Base-by-base conservation (phyloP, 208 protist species). In the Acanthamoeba quina region DNA sequence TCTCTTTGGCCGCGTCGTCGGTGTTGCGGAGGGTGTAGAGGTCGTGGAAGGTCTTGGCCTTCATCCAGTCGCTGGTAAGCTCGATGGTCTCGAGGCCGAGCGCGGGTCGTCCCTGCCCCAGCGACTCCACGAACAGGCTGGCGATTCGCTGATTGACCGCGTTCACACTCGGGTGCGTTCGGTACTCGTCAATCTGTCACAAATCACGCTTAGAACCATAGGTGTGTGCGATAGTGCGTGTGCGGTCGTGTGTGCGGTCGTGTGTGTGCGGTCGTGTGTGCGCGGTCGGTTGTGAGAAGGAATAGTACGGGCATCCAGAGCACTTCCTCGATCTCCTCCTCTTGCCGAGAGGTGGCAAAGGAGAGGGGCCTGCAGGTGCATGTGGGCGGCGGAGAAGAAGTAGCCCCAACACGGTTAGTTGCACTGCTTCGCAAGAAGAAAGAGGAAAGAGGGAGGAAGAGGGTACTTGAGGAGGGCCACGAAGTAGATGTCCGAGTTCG, bases 151-250 rank as follows among this genome's bases (percentile, higher is more conserved):
- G 54, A n/a, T 90, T 90, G 85, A 90, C 85, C 47, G 37, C 47
- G 44, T 90, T 90, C 56, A 90, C 85, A 19, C 44, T 90, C 56
- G 54, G 31, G 62, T 90, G 85, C 31, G 31, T 90, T 13, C 37
- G 54, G 85, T 90, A 90, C 56, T 90, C 85, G 54, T 90, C 85
- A n/a, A 90, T 70, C 85, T 90, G 31, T 76, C 17, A n/a, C n/a
- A 37, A 37, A 37, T 37, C 37, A 37, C 37, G 37, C 37, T 37
- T 37, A 37, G 37, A 37, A 37, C 37, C 37, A 37, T 0, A 37
- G 0, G 1, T 37, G 37, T 70, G 24, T 70, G 24, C 24, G n/a
- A 29, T 70, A 3, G 62, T 24, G n/a, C 41, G 60, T 72, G 26
- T 72, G 26, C 26, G 29, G 3, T 72, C 0, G 64, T 9, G 13